Evolutionary conservation across 805 yeast genomes (phyloP), one percentile per base, ranked within the genome.

Genomic region (Starmerella davenportii): DNA sequence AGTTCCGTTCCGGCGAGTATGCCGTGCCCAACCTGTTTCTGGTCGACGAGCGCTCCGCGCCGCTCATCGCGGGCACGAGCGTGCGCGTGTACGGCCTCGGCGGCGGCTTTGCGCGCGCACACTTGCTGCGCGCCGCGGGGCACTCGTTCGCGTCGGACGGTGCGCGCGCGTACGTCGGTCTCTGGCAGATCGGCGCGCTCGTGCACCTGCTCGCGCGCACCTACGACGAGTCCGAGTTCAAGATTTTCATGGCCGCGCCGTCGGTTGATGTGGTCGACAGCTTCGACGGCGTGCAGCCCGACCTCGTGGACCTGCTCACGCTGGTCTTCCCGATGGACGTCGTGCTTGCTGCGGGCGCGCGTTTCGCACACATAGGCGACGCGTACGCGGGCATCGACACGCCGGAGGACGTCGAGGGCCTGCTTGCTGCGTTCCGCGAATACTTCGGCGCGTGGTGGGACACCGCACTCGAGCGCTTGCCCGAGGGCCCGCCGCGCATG

Each of bases 81-180:
- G 63, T 79, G 24, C 63, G 76, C 29, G 55, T 79, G 17, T 64
- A 74, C 38, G 92, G 92, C 0, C 52, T 79, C 2, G 85, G 90
- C 3, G 92, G 90, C 1, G 66, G 77, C 3, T 53, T 77, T 30
- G 70, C 77, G 19, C 68, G 72, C 42, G 78, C 75, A 46, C 69
- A 73, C 43, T 60, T 79, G 38, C 77, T 79, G 50, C 79, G 76
- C 47, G 72, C 70, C 43, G 79, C 79, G 4, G 66, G 66, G 4
- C 64, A 66, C 13, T 41, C 63, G 48, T 38, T 29, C 15, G 32
- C 32, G 9, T 7, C 32, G 5, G 32, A 29, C 19, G 32, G 15
- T 29, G 19, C 5, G 8, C 19, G 19, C 13, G 15, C 5, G 8
- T 29, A 17, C 32, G 19, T 29, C 16, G 32, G 32, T 15, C 13